phyloP scores from a whole-genome alignment of 371 early-diverging fungal species.

The Amoeboradix gromovi region DNA sequence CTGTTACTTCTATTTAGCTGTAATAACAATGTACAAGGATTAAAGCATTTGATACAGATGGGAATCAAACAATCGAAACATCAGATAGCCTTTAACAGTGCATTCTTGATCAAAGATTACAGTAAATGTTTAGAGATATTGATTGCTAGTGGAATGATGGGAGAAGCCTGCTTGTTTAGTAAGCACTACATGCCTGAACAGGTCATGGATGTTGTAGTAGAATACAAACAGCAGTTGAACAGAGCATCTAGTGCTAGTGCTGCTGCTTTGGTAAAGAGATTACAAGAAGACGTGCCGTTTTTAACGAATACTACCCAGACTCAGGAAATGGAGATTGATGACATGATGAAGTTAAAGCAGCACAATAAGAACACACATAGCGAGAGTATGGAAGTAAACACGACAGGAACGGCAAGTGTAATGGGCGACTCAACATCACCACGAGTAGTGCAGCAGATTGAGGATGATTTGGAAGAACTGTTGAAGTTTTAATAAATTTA shows the following conservation, averaged over 20 bases:
- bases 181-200: not conserved
- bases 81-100: not conserved
- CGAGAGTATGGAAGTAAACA: conserved; percentile 33
- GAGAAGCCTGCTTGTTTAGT: not conserved
- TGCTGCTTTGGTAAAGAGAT: not conserved
- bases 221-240: not conserved
- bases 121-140: not conserved
- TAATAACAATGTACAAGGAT: not conserved
- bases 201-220: not conserved
- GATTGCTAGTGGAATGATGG: not conserved
- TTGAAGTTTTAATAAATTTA: not conserved
- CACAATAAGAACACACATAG: not conserved
- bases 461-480: not conserved
- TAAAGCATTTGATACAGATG: not conserved
- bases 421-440: not conserved
- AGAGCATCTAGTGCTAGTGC: not conserved
- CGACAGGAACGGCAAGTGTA: conserved; percentile 24
- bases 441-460: not conserved
- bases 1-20: not conserved
- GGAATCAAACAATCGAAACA: not conserved
- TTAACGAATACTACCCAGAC: not conserved
- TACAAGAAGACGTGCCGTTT: not conserved
- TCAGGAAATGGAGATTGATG: not conserved
- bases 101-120: not conserved
- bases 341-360: not conserved